Evolutionary conservation across 371 early-diverging fungal genomes (phyloP), one percentile per base, ranked within the genome.

Genomic region (Chytridium lagenaria): DNA sequence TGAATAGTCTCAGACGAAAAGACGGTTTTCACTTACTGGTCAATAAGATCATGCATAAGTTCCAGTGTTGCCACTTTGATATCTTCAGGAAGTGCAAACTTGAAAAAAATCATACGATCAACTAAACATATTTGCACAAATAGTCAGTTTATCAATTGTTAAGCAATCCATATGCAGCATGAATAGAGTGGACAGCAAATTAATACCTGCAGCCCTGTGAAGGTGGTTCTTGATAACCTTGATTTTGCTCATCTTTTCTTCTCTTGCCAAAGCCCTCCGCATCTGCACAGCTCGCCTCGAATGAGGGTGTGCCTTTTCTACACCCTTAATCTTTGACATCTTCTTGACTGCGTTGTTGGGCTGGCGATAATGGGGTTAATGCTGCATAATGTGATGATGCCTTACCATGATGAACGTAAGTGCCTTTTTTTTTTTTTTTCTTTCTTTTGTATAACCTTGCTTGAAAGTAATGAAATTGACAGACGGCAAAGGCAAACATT

Each of bases 241-340:
- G 59, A 80, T 67, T 33, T 76, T 76, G 28, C 70, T 76, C 16
- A 86, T 70, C 44, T 69, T 67, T 16, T 81, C 78, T 23, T 83
- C 83, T 30, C 87, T 80, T 44, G 80, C 77, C 68, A 86, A 76
- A 2, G 88, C 88, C 31, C 90, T 75, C 28, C 80, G 78, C 69
- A 87, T 76, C 70, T 90, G 90, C 22, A 65, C 78, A 3, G 90
- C 90, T 68, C 88, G 89, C 50, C 90, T 83, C 59, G 90, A 90
- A 69, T 85, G 88, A 16, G 90, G 90, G 67, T 90, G 90, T n/a
- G 89, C 90, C 74, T 81, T 85, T 34, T 87, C 88, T 39, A 74
- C 71, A 37, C 81, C 83, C 77, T 84, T 84, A 77, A 87, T 85
- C 65, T 84, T 85, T 57, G 75, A 75, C 3, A 85, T 64, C 52